Evolutionary conservation across 495 filamentous ascomycete species (phyloP), one percentile per base, ranked within the genome.

Genomic region (Trichocladium uniseriatum): DNA sequence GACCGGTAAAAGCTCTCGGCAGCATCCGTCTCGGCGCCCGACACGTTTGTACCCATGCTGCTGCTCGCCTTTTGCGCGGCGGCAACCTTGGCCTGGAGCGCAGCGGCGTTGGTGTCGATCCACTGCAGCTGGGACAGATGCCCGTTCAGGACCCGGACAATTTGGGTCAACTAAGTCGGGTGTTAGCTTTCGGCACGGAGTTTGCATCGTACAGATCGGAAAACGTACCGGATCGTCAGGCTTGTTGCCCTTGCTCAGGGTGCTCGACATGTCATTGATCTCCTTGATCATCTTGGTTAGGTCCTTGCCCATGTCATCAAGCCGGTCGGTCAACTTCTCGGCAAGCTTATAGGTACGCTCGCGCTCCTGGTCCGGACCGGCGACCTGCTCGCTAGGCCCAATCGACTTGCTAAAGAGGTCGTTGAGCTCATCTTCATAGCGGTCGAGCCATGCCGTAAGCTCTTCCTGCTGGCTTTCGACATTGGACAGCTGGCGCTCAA

Each of bases 261-360:
- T 84, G 21, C 84, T 74, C 8, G 83, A 88, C 40, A 89, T 88
- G 48, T 79, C 79, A 60, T 99, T 99, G 60, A 97, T 92, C 66
- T 95, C 92, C 60, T 95, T 89, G 60, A 99, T 95, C 89, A 99
- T 96, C 67, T 83, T 86, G 35, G 76, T 77, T 43, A 97, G 70
- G 64, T 95, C 89, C 64, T 84, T 87, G 65, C 87, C 87, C 84
- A 95, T 94, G 47, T 89, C 86, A 36, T 89, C 87, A 58, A 97
- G 65, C 44, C 81, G 78, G 58, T 94, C 87, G 2, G 86, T 86
- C 38, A 97, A 74, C 65, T 85, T 88, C 73, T 96, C 90, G 10
- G 92, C 92, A 20, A 90, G 65, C 73, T 89, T 84, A 66, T 94
- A 95, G 65, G 91, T 96, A 65, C 84, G 76, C 75, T 97, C 90